These are phyloP conservation scores for Albugo laibachii DNA, from an alignment of 352 stramenopile genomes.

Conservation along the genomic window DNA sequence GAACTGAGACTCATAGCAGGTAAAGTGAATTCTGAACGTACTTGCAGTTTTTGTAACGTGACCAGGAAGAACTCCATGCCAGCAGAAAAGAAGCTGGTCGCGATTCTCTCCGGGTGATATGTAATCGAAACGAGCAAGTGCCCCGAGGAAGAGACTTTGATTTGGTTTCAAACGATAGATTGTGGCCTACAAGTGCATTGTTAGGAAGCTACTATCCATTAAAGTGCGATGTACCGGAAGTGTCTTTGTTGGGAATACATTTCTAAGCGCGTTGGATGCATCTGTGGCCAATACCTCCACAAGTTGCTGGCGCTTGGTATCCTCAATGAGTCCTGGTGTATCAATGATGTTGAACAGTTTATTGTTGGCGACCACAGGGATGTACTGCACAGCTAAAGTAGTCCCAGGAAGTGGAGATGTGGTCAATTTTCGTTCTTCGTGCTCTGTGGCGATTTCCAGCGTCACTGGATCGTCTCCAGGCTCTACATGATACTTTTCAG, in stretches of 20 bases:
- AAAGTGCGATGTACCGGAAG: constrained; percentile 21
- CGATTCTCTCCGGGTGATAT: constrained; percentile 19
- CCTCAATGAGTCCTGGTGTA: constrained; percentile 57
- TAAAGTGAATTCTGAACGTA: constrained; percentile 14
- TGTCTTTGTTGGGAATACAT: constrained; percentile 59
- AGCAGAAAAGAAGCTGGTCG: constrained; percentile 52
- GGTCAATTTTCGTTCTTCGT: constrained; percentile 57
- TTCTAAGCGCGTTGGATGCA: constrained; percentile 33
- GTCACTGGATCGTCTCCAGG: constrained; percentile 40
- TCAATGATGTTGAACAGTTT: constrained; percentile 70
- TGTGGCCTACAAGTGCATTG: constrained; percentile 16
- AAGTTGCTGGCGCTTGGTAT: constrained; percentile 55
- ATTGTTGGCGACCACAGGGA: constrained; percentile 60
- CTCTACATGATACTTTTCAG: constrained; percentile 15
- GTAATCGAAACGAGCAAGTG: constrained; percentile 59
- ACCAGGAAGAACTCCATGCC: constrained; percentile 67
- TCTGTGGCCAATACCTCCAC: constrained; percentile 59
- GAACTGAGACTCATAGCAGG: background rate
- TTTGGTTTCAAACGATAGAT: constrained; percentile 45
- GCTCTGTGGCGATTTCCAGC: constrained; percentile 30
- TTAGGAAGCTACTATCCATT: background rate
- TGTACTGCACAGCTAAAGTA: constrained; percentile 67
- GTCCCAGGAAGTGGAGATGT: constrained; percentile 82
- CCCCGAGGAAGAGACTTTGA: constrained; percentile 59
- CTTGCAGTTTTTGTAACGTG: constrained; percentile 62